Evolutionary conservation across 768 basidiomycete genomes (phyloP).

Genomic region (Mycena filopes): DNA sequence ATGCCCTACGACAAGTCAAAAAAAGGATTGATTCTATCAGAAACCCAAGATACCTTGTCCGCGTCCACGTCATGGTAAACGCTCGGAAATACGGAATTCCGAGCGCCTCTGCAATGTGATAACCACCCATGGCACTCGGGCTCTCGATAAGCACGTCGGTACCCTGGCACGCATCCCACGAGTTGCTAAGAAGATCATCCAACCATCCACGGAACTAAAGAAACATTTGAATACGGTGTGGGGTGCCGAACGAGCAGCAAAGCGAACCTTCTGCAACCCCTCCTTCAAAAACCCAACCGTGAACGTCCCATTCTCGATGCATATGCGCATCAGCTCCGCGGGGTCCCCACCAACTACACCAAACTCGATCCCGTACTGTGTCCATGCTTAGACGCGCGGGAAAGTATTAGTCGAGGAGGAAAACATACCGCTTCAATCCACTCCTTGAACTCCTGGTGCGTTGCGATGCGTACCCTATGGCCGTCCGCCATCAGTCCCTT

Average conservation of each 20-base stretch:
- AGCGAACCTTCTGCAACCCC: conserved; percentile 79
- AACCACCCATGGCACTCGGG: conserved; percentile 97
- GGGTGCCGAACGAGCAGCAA: conserved; percentile 5
- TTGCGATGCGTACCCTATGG: conserved; percentile 90
- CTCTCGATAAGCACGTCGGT: conserved; percentile 95
- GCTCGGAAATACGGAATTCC: conserved; percentile 94
- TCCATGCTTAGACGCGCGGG: conserved; percentile 18
- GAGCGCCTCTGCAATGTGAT: conserved; percentile 96
- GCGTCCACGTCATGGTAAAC: conserved; percentile 98
- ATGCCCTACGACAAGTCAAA: conserved; percentile 64
- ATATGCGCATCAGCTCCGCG: conserved; percentile 97
- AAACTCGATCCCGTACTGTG: conserved; percentile 96
- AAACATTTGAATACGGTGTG: conserved; percentile 23
- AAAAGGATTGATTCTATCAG: conserved; percentile 12
- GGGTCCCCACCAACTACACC: conserved; percentile 96
- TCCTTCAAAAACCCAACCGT: conserved; percentile 96
- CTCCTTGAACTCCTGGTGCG: conserved; percentile 92
- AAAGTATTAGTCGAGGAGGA: conserved; percentile 7
- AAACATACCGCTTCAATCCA: conserved; percentile 93
- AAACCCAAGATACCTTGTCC: conserved; percentile 73
- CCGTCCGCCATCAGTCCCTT: conserved; percentile 93
- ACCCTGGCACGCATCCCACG: conserved; percentile 96
- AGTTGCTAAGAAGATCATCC: conserved; percentile 93
- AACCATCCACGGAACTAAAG: conserved; percentile 95
- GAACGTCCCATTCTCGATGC: conserved; percentile 98